A percentile compares a stretch with the other conserved stretches of the same genome.
These are phyloP conservation scores for Sporothrix pseudoabietina DNA, from an alignment of 2,329 filamentous ascomycete genomes.

Conservation along the genomic window DNA sequence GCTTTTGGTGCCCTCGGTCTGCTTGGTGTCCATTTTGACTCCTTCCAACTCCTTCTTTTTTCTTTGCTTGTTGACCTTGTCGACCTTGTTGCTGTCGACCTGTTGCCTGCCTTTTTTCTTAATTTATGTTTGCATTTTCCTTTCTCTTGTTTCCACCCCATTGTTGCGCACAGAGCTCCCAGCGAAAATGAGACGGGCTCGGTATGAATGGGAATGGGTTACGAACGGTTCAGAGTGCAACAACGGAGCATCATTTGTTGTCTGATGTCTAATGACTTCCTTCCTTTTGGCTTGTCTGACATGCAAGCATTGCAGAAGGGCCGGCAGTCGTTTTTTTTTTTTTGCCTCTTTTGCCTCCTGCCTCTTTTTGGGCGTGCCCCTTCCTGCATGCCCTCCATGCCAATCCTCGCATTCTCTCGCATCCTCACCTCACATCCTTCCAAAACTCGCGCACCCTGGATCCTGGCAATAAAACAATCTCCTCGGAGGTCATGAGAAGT, in stretches of 20 bases:
- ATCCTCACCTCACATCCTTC: neutral
- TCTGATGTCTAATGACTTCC: neutral
- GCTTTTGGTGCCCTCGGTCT: neutral
- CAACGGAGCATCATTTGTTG: neutral
- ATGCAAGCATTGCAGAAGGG: neutral
- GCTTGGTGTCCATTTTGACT: slow-evolving; percentile 3
- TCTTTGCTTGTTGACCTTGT: neutral
- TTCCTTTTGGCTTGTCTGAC: neutral
- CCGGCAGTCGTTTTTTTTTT: neutral
- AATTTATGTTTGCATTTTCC: neutral
- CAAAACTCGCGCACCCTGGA: neutral
- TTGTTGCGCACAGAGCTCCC: slow-evolving; percentile 14
- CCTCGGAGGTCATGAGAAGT: slow-evolving; percentile 2
- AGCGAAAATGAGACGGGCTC: slow-evolving; percentile 10
- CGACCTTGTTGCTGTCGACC: neutral
- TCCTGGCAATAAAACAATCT: neutral
- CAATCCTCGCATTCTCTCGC: neutral
- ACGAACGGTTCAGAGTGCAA: slow-evolving; percentile 5
- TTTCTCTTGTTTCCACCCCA: neutral
- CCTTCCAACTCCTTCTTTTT: slow-evolving; percentile 3
- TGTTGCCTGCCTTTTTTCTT: neutral
- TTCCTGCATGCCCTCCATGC: neutral
- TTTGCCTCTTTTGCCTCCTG: neutral
- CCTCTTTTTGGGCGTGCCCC: neutral
- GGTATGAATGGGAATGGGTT: neutral